Evolutionary conservation across 495 filamentous ascomycete species (phyloP).

Genomic region (Clohesyomyces aquaticus): DNA sequence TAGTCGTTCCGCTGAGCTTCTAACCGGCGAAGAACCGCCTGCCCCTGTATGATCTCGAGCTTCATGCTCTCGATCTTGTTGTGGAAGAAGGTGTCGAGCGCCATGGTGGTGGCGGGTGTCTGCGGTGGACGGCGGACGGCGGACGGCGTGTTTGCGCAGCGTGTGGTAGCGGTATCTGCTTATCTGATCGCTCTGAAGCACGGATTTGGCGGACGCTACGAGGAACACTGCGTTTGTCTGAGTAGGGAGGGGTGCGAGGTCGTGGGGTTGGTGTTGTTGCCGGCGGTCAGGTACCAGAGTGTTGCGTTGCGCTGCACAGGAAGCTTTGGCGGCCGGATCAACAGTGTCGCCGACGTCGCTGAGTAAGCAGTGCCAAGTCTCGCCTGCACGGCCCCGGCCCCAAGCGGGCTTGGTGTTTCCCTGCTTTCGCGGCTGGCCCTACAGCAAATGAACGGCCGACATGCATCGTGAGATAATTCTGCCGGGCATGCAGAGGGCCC

Average conservation of each 20-base stretch:
- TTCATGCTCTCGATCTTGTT: constrained; percentile 99
- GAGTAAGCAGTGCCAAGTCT: not conserved
- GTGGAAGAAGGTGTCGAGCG: constrained; percentile 98
- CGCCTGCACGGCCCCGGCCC: too few species aligned
- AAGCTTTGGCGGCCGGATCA: not conserved
- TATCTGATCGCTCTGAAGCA: too few species aligned
- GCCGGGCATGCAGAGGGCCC: too few species aligned
- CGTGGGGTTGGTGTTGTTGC: not conserved
- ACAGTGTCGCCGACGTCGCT: not conserved
- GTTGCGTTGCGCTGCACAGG: not conserved
- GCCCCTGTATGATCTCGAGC: constrained; percentile 98
- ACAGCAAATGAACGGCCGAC: not conserved
- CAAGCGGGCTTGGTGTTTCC: too few species aligned
- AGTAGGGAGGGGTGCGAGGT: constrained; percentile 25
- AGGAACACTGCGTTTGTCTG: too few species aligned
- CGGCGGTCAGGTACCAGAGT: not conserved
- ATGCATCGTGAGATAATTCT: too few species aligned
- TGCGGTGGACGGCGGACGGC: not conserved
- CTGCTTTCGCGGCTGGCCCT: not conserved
- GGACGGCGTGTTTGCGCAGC: constrained; percentile 6
- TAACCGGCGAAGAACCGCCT: constrained; percentile 89
- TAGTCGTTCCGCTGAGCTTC: constrained; percentile 99
- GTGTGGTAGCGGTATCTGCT: not conserved
- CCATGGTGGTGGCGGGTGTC: constrained; percentile 69
- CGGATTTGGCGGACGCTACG: too few species aligned